Evolutionary conservation across 2,329 filamentous ascomycete species (phyloP).

Genomic region (Penicillium sp.): DNA sequence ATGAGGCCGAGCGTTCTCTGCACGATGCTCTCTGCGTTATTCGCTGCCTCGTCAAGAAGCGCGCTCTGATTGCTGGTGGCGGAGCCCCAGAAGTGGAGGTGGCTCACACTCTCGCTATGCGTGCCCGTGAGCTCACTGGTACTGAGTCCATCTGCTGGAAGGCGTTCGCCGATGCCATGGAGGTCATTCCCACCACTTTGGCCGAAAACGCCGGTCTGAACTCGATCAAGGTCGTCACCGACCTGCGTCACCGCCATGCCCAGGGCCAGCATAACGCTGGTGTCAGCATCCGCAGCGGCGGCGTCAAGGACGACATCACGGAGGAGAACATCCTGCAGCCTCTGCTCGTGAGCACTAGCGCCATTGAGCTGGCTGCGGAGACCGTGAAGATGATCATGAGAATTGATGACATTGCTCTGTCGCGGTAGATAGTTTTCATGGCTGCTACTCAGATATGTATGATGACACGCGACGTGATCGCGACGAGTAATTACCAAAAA

Average conservation of each 20-base stretch:
- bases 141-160: slow-evolving; percentile 99
- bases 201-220: slow-evolving; percentile 97
- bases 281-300: slow-evolving; percentile 96
- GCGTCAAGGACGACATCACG: slow-evolving; percentile 93
- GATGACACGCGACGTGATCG: slow-evolving; percentile 26
- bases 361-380: slow-evolving; percentile 94
- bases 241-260: slow-evolving; percentile 88
- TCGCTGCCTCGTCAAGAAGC: slow-evolving; percentile 97
- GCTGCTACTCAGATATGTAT: slow-evolving; percentile 24
- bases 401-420: slow-evolving; percentile 65
- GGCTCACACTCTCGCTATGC: slow-evolving; percentile 77
- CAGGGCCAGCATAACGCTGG: slow-evolving; percentile 94
- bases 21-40: slow-evolving; percentile 98
- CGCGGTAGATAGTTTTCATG: slow-evolving; percentile 34
- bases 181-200: slow-evolving; percentile 93
- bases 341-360: slow-evolving; percentile 91
- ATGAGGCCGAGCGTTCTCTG: slow-evolving; percentile 93
- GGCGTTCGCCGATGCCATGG: slow-evolving; percentile 95
- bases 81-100: slow-evolving; percentile 97
- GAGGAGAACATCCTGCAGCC: slow-evolving; percentile 97
- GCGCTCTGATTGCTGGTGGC: slow-evolving; percentile 95
- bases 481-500: slow-evolving; percentile 28
- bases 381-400: slow-evolving; percentile 92
- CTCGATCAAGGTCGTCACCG: slow-evolving; percentile 97
- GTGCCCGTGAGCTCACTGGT: slow-evolving; percentile 77